These are phyloP conservation scores for Cutaneotrichosporon sp. DNA, from an alignment of 1,284 basidiomycete genomes.

Conservation along the genomic window DNA sequence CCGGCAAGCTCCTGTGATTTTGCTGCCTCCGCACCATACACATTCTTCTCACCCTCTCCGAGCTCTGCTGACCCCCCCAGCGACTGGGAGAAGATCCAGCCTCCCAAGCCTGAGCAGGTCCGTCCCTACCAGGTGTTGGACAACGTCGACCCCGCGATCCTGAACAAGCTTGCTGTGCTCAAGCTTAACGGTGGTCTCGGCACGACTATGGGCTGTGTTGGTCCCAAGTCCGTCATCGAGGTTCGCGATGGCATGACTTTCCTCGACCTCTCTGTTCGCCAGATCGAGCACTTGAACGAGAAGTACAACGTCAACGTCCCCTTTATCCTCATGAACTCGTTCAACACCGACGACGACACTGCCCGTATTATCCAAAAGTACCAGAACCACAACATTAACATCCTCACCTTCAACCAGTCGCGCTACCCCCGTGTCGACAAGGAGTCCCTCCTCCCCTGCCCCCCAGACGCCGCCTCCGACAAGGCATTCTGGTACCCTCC, in stretches of 20 bases:
- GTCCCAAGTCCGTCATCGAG: conserved; percentile 77
- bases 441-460: conserved; percentile 86
- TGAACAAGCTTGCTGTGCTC: conserved; percentile 94
- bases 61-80: conserved; percentile 50
- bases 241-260: conserved; percentile 99
- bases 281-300: conserved; percentile 78
- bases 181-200: conserved; percentile 99
- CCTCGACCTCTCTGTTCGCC: conserved; percentile 92
- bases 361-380: conserved; percentile 99
- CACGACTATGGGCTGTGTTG: conserved; percentile 52
- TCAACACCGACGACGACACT: conserved; percentile 98
- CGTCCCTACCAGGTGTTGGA: conserved; percentile 76
- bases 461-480: conserved; percentile 78
- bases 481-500: conserved; percentile 99
- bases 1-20: too few species aligned
- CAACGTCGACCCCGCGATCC: conserved; percentile 61
- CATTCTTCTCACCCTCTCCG: too few species aligned
- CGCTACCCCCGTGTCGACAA: conserved; percentile 96
- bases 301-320: conserved; percentile 72
- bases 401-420: conserved; percentile 90
- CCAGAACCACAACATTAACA: conserved; percentile 91
- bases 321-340: conserved; percentile 99
- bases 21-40: too few species aligned
- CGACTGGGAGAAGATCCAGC: conserved; percentile 96
- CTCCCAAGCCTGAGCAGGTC: conserved; percentile 88